Percentiles rank a stretch among this genome's conserved stretches.
These are phyloP conservation scores for Trichoderma gamsii DNA, from an alignment of 495 filamentous ascomycete genomes.

Conservation along the genomic window DNA sequence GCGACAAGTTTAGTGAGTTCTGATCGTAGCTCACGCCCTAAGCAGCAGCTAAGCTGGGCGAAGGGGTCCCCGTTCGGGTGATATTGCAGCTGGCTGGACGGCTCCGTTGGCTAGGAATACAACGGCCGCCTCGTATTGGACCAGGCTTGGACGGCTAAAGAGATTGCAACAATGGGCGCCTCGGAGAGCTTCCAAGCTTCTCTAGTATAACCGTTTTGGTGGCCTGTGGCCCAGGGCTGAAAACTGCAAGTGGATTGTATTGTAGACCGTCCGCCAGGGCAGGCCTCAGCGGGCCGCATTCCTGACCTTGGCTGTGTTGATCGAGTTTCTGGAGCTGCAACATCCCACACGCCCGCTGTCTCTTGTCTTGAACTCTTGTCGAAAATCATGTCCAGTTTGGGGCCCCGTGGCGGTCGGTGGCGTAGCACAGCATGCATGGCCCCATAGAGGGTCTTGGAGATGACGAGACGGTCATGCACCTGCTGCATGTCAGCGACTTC, in stretches of 20 bases:
- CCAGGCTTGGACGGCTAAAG: not conserved
- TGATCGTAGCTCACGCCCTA: not conserved
- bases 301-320: not conserved
- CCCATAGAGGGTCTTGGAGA: not conserved
- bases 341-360: not conserved
- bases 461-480: conserved; percentile 1
- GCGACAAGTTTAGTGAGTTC: not conserved
- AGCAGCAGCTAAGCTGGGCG: not conserved
- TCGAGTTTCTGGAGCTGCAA: not conserved
- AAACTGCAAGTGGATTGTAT: not conserved
- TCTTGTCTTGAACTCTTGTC: not conserved
- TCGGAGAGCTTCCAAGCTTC: not conserved
- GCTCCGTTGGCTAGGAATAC: not conserved
- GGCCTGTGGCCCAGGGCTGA: not conserved
- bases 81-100: not conserved
- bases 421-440: conserved; percentile 3
- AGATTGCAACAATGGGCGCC: conserved; percentile 1
- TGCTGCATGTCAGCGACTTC: conserved; percentile 12
- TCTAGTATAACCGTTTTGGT: not conserved
- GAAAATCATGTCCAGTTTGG: conserved; percentile 1
- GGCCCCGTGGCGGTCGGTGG: conserved; percentile 1
- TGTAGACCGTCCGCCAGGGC: not conserved
- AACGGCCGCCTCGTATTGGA: conserved; percentile 9
- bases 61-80: not conserved
- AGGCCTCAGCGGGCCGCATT: not conserved